phyloP scores from a whole-genome alignment of 2,329 filamentous ascomycete genomes.

The Sporothrix globosa region DNA sequence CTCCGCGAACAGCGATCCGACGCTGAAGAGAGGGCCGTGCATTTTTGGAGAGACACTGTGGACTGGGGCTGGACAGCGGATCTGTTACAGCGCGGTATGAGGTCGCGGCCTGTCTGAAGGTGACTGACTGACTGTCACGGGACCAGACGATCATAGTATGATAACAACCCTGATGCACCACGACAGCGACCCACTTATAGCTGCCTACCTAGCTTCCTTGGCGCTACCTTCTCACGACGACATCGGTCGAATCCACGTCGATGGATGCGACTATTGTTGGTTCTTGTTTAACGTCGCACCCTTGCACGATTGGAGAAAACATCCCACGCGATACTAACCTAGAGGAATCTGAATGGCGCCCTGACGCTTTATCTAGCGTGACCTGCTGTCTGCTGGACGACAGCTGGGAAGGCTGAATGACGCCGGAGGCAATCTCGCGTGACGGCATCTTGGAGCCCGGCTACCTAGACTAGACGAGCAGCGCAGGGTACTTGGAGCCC shows the following conservation, averaged over 20 bases:
- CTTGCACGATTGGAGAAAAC: not conserved
- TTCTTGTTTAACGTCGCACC: not conserved
- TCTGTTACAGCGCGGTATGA: conserved; percentile 17
- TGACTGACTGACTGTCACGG: not conserved
- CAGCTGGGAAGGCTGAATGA: conserved; percentile 14
- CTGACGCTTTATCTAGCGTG: not conserved
- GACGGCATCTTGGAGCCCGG: not conserved
- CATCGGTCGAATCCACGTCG: conserved; percentile 4
- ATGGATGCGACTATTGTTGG: not conserved
- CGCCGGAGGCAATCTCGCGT: not conserved
- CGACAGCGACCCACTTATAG: conserved; percentile 6
- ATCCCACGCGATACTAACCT: not conserved
- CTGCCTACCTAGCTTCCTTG: conserved; percentile 19
- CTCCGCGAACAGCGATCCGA: conserved; percentile 28
- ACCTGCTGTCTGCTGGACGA: conserved; percentile 14
- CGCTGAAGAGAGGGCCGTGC: conserved; percentile 6
- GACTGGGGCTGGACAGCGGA: not conserved
- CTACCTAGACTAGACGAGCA: not conserved
- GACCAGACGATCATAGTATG: not conserved
- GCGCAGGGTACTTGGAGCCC: not conserved
- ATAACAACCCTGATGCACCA: not conserved
- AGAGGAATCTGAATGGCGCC: not conserved
- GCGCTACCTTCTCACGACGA: conserved; percentile 16
- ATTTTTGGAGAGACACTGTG: conserved; percentile 30
- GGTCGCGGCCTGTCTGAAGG: not conserved